These are phyloP conservation scores for Desmodesmus armatus DNA, from an alignment of 139 green algal genomes.

Conservation along the genomic window DNA sequence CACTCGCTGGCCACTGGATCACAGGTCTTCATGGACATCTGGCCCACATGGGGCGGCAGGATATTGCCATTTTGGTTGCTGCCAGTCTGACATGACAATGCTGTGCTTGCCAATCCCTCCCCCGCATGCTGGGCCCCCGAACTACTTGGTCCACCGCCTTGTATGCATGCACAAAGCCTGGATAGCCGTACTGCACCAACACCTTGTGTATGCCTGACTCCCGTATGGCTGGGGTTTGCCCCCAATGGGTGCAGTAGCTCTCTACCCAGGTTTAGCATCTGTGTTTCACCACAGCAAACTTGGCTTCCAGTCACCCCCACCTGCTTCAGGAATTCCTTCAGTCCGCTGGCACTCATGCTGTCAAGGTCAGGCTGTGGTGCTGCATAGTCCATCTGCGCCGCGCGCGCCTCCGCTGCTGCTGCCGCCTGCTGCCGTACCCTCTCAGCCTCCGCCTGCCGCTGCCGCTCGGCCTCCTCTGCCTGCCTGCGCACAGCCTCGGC, in stretches of 20 bases:
- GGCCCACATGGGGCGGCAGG: no score
- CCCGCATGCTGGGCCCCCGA: no score
- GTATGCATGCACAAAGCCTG: neutral
- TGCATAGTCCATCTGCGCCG: neutral
- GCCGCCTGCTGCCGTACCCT: neutral
- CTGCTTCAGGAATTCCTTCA: constrained; percentile 33
- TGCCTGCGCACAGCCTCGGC: no score
- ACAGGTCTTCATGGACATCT: no score
- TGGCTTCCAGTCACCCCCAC: neutral
- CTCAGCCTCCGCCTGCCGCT: neutral
- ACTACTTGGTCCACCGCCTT: neutral
- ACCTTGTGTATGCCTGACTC: neutral
- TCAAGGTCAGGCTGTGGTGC: neutral
- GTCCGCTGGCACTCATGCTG: neutral
- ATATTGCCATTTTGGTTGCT: no score
- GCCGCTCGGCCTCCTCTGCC: neutral
- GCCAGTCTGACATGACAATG: no score
- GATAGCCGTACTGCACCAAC: neutral
- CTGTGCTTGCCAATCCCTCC: no score
- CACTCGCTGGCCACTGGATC: no score
- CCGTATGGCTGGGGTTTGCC: neutral
- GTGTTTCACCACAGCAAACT: no score
- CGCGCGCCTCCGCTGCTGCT: neutral
- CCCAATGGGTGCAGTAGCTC: neutral
- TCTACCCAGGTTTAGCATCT: neutral